Evolutionary conservation across 2,329 filamentous ascomycete species (phyloP), one percentile per base, ranked within the genome.

Genomic region (Aspergillus felis): DNA sequence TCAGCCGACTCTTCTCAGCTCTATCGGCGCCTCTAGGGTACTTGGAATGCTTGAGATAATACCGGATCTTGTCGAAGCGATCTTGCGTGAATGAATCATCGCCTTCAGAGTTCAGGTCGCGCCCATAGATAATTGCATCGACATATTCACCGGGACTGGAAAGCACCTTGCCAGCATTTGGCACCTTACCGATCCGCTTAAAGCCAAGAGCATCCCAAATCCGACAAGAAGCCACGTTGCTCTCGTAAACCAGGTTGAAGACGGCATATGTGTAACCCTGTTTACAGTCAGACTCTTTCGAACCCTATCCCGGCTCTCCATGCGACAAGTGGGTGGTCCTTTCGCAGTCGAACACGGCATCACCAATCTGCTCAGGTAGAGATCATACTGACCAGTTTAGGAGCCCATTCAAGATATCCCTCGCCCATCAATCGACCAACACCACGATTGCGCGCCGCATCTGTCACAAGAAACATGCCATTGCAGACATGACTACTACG

Each of bases 11-110:
- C 84, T 97, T 97, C 76, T 97, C 94, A 57, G 92, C 92, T 58
- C 93, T 86, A 80, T 97, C 92, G 71, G 93, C 92, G 61, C 92
- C 93, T 68, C 88, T 87, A 58, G 94, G 94, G 74, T 99, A 97
- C 74, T 92, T 91, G 70, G 88, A 89, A 74, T 92, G 91, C 77
- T 96, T 95, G 71, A 97, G 86, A 77, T 97, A 97, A 81, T 90
- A 97, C 70, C 92, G 89, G 73, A 97, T 97, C 82, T 97, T 97
- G 81, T 97, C 93, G 81, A 97, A 97, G 66, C 94, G 90, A 79
- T 97, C 92, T 80, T 97, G 92, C 74, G 89, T 92, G 68, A 93
- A 88, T 72, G 90, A 87, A 73, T 94, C 90, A 71, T 94, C 91
- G 67, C 83, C 84, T 67, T 91, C 88, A 41, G 79, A 76, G 61